Base-by-base conservation (phyloP, 2,329 filamentous ascomycete species). In the Beauveria medogensis region DNA sequence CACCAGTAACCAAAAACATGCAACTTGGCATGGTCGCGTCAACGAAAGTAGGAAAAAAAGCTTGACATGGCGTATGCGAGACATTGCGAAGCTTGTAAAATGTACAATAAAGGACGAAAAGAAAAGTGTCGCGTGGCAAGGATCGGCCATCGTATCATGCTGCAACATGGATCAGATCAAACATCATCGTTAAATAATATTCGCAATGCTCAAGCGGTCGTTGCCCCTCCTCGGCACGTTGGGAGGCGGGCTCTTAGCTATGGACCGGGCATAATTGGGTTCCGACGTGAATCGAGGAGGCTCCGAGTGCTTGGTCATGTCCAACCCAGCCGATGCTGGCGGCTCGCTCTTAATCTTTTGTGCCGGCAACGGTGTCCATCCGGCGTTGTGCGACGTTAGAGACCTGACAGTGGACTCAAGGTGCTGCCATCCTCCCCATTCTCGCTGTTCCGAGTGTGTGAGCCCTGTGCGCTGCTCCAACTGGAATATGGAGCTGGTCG, bases 391-490 rank as follows among this genome's bases (percentile, higher is more conserved):
- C 9, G 72, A 70, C 9, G 71, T 69, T n/a, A 76, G 62, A 18
- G 67, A 68, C 18, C 73, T 70, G 28, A 73, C 63, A 16, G 73
- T 71, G 10, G 69, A 78, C 67, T 94, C 88, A 16, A 96, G 77
- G 63, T 83, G 82, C 24, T 85, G 83, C 92, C 92, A 97, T 2
- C 90, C 90, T 56, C 86, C 85, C 90, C 91, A 95, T 52, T 89
- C 87, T 58, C 80, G 78, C 50, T 78, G 76, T 65, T 87, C 84
- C 12, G 82, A 80, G 26, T 80, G 79, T 0, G 78, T 81, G 14
- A 87, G 72, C 0, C 81, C 78, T 16, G 80, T 80, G 62, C 79
- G 73, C 59, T 73, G 75, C 62, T 79, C 82, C n/a, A 69, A 70
- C 64, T 74, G 82, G 66, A 73, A 78, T 20, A 78, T 68, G 8